phyloP scores from a whole-genome alignment of 2,329 filamentous ascomycete species.

The Domatiomyces globalis region DNA sequence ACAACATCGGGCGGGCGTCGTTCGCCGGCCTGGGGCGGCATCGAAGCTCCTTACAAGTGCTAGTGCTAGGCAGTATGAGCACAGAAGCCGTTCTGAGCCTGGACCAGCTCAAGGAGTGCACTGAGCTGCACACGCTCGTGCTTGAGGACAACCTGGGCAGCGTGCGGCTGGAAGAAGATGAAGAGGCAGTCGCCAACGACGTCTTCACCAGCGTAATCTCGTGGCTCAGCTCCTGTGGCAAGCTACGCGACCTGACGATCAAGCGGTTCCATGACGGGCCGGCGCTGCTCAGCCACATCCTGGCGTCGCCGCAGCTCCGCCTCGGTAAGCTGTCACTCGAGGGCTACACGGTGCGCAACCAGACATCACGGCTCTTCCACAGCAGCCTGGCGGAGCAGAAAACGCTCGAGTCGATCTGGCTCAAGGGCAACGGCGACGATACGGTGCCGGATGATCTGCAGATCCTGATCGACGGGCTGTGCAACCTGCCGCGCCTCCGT shows the following conservation, averaged over 20 bases:
- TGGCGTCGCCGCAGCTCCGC: conserved; percentile 19
- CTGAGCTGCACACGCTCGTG: conserved; percentile 34
- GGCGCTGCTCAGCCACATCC: conserved; percentile 20
- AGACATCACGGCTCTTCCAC: conserved; percentile 19
- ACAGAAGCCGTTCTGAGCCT: conserved; percentile 37
- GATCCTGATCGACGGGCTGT: conserved; percentile 21
- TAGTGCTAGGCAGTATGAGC: conserved; percentile 37
- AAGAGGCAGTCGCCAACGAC: conserved; percentile 38
- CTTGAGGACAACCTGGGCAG: conserved; percentile 33
- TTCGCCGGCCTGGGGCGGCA: conserved; percentile 40
- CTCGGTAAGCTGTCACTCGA: conserved; percentile 22
- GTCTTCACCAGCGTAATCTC: conserved; percentile 37
- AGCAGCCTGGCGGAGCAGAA: conserved; percentile 19
- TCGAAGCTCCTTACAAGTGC: conserved; percentile 33
- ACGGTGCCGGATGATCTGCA: conserved; percentile 18
- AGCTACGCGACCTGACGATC: conserved; percentile 38
- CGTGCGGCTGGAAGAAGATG: conserved; percentile 25
- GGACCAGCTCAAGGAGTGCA: conserved; percentile 36
- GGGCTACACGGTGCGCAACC: conserved; percentile 18
- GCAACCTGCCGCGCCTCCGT: conserved; percentile 20
- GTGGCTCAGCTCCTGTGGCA: conserved; percentile 42
- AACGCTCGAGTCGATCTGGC: conserved; percentile 20
- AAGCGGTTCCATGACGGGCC: conserved; percentile 38
- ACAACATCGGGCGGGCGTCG: conserved; percentile 40
- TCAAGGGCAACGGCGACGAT: conserved; percentile 21